A percentile compares a stretch with the other conserved stretches of the same genome.
phyloP scores from a whole-genome alignment of 768 basidiomycete genomes.

The Lepiota venenata region DNA sequence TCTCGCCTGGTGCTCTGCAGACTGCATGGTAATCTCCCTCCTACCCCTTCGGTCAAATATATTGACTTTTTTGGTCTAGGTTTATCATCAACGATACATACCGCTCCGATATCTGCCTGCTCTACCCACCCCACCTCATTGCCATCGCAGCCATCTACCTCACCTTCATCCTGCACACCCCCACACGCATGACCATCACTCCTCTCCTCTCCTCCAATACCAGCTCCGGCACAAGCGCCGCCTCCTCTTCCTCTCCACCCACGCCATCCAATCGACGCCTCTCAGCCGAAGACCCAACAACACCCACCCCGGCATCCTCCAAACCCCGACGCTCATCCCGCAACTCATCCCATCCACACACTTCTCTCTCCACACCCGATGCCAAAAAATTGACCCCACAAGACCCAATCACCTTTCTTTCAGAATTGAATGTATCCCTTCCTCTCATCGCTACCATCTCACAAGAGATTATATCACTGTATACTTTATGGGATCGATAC shows the following conservation, averaged over 20 bases:
- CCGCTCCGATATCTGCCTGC: constrained; percentile 87
- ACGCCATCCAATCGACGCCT: constrained; percentile 9
- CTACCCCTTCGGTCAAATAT: neutral
- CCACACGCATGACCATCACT: constrained; percentile 33
- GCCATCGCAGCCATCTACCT: constrained; percentile 92
- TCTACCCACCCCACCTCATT: constrained; percentile 93
- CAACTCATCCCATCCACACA: constrained; percentile 29
- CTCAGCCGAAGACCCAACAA: neutral
- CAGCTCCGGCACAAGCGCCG: constrained; percentile 6
- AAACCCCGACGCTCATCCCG: constrained; percentile 56
- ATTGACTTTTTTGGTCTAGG: constrained; percentile 39
- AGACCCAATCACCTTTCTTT: constrained; percentile 80
- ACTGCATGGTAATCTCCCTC: constrained; percentile 73
- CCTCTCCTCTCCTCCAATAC: constrained; percentile 17
- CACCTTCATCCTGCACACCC: constrained; percentile 70
- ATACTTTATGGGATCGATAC: constrained; percentile 86
- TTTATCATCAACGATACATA: constrained; percentile 97
- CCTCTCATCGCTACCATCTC: constrained; percentile 78
- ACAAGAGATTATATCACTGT: constrained; percentile 89
- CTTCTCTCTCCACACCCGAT: constrained; percentile 21
- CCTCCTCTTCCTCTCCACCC: constrained; percentile 13
- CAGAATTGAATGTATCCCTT: constrained; percentile 82
- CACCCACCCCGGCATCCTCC: constrained; percentile 28
- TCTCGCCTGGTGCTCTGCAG: constrained; percentile 77
- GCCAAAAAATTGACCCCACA: constrained; percentile 43